Evolutionary conservation across 768 basidiomycete species (phyloP), one percentile per base, ranked within the genome.

Genomic region (Candolleomyces aberdarensis): DNA sequence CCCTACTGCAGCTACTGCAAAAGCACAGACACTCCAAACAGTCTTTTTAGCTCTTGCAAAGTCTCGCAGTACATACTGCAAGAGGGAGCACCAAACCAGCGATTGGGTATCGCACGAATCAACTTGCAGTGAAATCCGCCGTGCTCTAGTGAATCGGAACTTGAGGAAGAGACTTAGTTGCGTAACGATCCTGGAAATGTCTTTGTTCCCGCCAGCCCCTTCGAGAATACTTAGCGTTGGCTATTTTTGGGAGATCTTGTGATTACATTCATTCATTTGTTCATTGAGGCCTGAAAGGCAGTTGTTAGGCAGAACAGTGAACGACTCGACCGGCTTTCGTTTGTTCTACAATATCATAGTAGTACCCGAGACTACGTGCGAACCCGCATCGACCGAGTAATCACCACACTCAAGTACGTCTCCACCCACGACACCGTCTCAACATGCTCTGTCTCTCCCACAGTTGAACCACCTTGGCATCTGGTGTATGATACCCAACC

Each of bases 291-390:
- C 36, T 6, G 0, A 11, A 32, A 31, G 3, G 6, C 44, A 48
- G 15, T 13, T 19, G 57, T 14, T 43, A 3, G 40, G 13, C n/a
- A 13, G 51, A 36, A 36, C 5, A 36, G 11, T 11, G 8, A 11
- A 36, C 36, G 11, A 8, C 36, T 36, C 5, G 11, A 6, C 36
- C 36, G 6, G 36, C 36, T 26, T 26, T 26, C 26, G 26, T 26
- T 26, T 26, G n/a, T n/a, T n/a, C 5, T 32, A 32, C 9, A 32
- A 5, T 5, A 32, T 9, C 5, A 40, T 20, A 59, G 52, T n/a
- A 49, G 44, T 13, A 63, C 62, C 9, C 31, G 62, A 26, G 48
- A 49, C 55, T 63, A 60, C 43, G 60, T 60, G 62, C 46, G 62
- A 40, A 58, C 62, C n/a, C 40, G 62, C 17, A 20, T 60, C 44